Conservation (phyloP, 2,329 filamentous ascomycete genomes). For the Phoma sp. region DNA sequence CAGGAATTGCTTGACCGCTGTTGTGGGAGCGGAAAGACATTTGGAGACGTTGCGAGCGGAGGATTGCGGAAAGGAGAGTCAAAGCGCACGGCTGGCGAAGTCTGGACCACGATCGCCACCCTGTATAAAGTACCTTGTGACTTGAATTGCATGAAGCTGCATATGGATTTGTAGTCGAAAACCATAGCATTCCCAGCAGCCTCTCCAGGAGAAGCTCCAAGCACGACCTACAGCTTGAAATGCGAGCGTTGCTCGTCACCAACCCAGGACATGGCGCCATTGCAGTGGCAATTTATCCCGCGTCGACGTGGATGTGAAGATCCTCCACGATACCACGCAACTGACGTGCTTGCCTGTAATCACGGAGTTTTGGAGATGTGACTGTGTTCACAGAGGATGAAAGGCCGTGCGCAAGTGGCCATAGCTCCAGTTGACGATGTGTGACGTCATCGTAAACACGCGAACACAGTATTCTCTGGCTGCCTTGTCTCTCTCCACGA, state of each 20-base stretch:
- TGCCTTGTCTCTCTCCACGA: constrained; percentile 8
- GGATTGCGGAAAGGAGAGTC: constrained; percentile 5
- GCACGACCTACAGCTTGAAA: neutral
- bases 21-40: neutral
- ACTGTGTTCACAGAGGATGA: neutral
- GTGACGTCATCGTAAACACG: neutral
- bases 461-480: neutral
- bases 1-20: constrained; percentile 11
- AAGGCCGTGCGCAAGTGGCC: neutral
- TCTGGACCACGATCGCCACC: constrained; percentile 4
- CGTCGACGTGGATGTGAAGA: neutral
- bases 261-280: constrained; percentile 1
- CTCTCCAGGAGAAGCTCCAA: neutral
- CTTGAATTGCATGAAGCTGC: neutral
- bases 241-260: constrained; percentile 3
- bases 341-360: constrained; percentile 4
- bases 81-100: neutral
- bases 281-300: constrained; percentile 2
- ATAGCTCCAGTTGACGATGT: constrained; percentile 4
- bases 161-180: neutral
- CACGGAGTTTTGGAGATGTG: neutral
- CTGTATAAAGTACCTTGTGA: neutral
- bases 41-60: constrained; percentile 5
- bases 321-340: neutral
- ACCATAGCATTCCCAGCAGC: neutral